Evolutionary conservation across 164 flowering plant genomes (phyloP).

Genomic region (Stephania cephalantha): DNA sequence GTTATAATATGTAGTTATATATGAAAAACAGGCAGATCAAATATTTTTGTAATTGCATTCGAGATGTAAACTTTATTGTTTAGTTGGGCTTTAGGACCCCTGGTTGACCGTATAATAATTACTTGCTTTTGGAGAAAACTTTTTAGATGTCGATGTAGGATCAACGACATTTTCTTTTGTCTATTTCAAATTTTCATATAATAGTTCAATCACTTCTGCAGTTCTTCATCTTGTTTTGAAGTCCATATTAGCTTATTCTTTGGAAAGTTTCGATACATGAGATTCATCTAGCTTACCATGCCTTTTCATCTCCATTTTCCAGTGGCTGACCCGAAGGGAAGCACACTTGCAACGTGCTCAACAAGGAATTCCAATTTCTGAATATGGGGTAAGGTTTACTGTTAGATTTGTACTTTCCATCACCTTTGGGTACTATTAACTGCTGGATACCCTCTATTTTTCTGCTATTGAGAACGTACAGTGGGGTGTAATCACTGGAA

Average conservation of each 20-base stretch:
- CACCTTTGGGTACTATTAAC: not conserved
- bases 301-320: constrained; percentile 14
- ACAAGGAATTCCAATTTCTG: constrained; percentile 95
- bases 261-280: not conserved
- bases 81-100: not conserved
- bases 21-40: not conserved
- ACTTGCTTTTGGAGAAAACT: not conserved
- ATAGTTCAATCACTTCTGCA: not conserved
- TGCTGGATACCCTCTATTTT: not conserved
- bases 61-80: not conserved
- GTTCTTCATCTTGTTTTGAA: not conserved
- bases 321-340: constrained; percentile 88
- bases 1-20: too few species aligned
- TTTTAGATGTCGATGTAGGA: not conserved
- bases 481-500: not conserved
- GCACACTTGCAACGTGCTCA: constrained; percentile 83
- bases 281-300: not conserved
- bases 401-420: not conserved
- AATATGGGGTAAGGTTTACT: constrained; percentile 63
- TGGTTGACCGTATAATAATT: not conserved
- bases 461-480: not conserved
- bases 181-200: not conserved
- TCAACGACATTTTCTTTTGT: not conserved
- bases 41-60: not conserved
- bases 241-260: not conserved